Evolutionary conservation across 2,329 filamentous ascomycete genomes (phyloP), one percentile per base, ranked within the genome.

Genomic region (Furcasterigmium furcatum): DNA sequence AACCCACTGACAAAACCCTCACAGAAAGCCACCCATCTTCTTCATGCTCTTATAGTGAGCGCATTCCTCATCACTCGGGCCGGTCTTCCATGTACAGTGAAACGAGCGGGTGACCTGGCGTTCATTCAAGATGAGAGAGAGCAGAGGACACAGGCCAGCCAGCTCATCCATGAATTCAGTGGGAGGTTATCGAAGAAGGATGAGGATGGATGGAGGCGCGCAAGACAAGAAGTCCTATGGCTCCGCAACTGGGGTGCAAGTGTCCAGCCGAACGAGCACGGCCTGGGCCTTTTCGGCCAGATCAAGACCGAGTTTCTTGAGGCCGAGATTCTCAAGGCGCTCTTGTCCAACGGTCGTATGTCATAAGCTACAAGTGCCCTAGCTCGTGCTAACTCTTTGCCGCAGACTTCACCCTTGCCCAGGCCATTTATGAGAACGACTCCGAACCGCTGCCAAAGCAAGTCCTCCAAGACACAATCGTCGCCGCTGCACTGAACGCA

Each of bases 221-320:
- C 79, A 12, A 76, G 87, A 46, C 76, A 77, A 35, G 82, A 85
- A 55, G 63, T 91, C 9, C 60, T 90, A 4, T 92, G 88, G 88
- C 71, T 92, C 24, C 81, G 83, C 58, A 77, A 78, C 56, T 91
- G 87, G 87, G 84, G 84, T 27, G 72, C 74, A 20, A 71, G 77
- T 3, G 34, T 52, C 4, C 52, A 54, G n/a, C 43, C 51, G 18
- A 58, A 57, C 18, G 69, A 65, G 21, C 67, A 67, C 30, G 79
- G 84, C 19, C 68, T 80, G 9, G 87, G 87, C 19, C 68, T 86
- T 2, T 75, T 85, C 48, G 80, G 84, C 2, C 76, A 74, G 50
- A 68, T 94, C 4, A 66, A 76, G 13, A 73, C 68, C 44, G 76
- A 80, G 6, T 77, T 76, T 9, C 69, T 92, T 14, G 88, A 94